These are phyloP conservation scores for Amorphotheca resinae DNA, from an alignment of 495 filamentous ascomycete genomes.

Conservation along the genomic window DNA sequence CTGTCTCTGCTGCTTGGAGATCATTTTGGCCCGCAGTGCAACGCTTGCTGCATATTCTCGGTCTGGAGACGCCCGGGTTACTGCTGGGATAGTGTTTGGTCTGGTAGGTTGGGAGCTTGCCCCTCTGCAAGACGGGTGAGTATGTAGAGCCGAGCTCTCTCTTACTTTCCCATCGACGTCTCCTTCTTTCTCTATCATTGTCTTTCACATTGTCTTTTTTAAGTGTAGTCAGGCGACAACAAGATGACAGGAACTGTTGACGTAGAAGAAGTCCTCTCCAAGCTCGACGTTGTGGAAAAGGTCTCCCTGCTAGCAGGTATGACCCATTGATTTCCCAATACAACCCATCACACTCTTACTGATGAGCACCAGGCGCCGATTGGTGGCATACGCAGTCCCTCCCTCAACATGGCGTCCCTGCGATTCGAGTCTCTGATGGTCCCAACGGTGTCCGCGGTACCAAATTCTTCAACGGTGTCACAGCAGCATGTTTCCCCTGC, in stretches of 20 bases:
- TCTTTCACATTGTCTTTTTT: neutral
- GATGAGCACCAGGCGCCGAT: conserved; percentile 34
- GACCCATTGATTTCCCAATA: conserved; percentile 2
- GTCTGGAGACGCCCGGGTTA: neutral
- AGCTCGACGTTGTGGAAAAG: conserved; percentile 51
- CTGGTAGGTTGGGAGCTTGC: neutral
- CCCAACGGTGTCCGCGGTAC: conserved; percentile 67
- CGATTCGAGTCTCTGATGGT: conserved; percentile 57
- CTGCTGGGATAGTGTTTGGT: neutral
- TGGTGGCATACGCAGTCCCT: conserved; percentile 56
- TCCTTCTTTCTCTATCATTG: neutral
- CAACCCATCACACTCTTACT: conserved; percentile 6
- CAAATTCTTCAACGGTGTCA: conserved; percentile 58
- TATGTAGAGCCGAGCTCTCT: neutral
- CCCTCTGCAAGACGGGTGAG: neutral
- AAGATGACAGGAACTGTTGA: conserved; percentile 45
- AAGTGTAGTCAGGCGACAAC: neutral
- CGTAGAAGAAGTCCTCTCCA: conserved; percentile 47
- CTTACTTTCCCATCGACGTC: neutral
- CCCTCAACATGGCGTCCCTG: conserved; percentile 43
- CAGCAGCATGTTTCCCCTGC: conserved; percentile 57
- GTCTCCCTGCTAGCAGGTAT: conserved; percentile 46
- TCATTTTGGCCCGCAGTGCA: neutral
- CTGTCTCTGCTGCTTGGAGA: neutral
- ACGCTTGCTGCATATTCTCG: neutral